Base-by-base conservation (phyloP, 2,329 filamentous ascomycete genomes). In the Pestalotiopsis sp. region DNA sequence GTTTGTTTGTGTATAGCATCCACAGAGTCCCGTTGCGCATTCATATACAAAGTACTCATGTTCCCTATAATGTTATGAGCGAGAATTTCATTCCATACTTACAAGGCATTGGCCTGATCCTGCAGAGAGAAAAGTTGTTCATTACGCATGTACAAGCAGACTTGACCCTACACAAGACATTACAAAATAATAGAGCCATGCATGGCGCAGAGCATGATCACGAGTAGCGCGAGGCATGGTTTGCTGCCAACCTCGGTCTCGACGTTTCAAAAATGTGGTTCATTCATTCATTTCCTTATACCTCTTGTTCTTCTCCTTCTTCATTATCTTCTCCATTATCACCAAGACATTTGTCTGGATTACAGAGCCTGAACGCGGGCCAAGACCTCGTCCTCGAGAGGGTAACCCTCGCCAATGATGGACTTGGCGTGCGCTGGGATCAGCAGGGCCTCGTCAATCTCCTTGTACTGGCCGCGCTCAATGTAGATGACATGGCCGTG, bases 401-500 rank as follows among this genome's bases (percentile, higher is more conserved):
- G 75, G 7, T 79, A 78, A 27, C 78, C 76, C 3, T 73, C 72
- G 0, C 80, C 77, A 41, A 72, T 75, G 36, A 82, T 76, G 3
- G 70, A 69, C 13, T 77, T 61, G 31, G 59, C 73, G 17, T 74
- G 82, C 0, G 77, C 75, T 1, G 81, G 81, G 4, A 77, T 71
- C 9, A 82, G 66, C 1, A 82, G 68, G 2, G 79, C 74, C 69
- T 87, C 83, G 67, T 90, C 88, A 17, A 89, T 81, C 75, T 90
- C 88, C 68, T 78, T 81, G 72, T 83, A 87, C 66, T 82, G 81
- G 0, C 87, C 84, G 11, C 80, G 77, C 68, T 78, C 78, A 12
- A 85, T 80, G 70, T 86, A 87, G n/a, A 90, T 80, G 31, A 86
- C 74, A 41, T 90, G 82, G 2, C 86, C 87, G 57, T 87, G 80